Conservation (phyloP, 2,329 filamentous ascomycete species). For the Hypoxylon rubiginosum region DNA sequence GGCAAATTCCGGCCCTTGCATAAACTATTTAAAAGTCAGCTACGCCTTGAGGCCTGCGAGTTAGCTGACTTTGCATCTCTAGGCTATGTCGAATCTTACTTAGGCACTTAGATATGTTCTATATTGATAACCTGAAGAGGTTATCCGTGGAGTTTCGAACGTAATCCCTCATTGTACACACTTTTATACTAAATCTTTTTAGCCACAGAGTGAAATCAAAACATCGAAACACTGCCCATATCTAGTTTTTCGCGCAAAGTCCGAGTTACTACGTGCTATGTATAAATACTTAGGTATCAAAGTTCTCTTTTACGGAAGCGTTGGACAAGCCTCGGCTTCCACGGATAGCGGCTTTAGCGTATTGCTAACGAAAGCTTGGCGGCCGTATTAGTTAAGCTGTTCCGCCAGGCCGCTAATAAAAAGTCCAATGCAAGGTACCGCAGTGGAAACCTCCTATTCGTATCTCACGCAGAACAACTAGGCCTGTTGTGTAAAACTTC, state of each 20-base stretch:
- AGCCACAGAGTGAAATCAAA: no score
- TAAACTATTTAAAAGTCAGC: background rate
- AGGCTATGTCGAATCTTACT: background rate
- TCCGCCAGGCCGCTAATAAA: slow-evolving; percentile 4
- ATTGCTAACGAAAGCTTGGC: slow-evolving; percentile 11
- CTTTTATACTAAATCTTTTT: no score
- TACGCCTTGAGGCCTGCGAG: background rate
- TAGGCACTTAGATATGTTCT: background rate
- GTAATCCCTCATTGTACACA: no score
- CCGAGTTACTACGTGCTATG: background rate
- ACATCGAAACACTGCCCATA: no score
- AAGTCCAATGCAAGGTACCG: slow-evolving; percentile 17
- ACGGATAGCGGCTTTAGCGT: slow-evolving; percentile 9
- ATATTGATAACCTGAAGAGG: background rate
- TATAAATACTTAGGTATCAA: no score
- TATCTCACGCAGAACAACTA: background rate
- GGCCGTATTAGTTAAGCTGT: slow-evolving; percentile 6
- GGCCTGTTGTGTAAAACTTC: background rate
- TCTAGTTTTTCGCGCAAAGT: background rate
- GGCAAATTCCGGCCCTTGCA: slow-evolving; percentile 15
- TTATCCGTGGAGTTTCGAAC: background rate
- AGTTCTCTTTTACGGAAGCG: background rate
- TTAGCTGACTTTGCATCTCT: background rate
- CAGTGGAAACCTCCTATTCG: slow-evolving; percentile 3
- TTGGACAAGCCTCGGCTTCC: slow-evolving; percentile 8